phyloP scores from a whole-genome alignment of 495 filamentous ascomycete species.

The Hyaloscypha hepaticicola region DNA sequence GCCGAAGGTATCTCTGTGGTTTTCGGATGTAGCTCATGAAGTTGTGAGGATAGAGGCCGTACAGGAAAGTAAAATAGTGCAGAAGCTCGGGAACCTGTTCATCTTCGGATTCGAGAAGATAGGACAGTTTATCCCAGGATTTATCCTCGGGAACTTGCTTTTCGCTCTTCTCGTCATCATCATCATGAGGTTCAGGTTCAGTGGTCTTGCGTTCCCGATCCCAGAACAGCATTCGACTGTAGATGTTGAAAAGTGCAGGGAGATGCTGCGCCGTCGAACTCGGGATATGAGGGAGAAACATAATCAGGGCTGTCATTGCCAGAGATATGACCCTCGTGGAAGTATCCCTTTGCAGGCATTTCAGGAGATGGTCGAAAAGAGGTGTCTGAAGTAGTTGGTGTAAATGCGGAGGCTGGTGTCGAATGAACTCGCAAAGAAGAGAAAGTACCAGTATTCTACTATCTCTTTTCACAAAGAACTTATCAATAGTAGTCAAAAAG shows the following conservation, averaged over 20 bases:
- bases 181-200: conserved; percentile 1
- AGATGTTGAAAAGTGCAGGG: conserved; percentile 71
- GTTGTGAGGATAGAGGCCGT: conserved; percentile 77
- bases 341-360: conserved; percentile 69
- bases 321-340: conserved; percentile 66
- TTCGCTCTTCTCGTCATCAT: conserved; percentile 23
- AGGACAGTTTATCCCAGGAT: conserved; percentile 60
- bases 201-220: conserved; percentile 43
- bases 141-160: conserved; percentile 11
- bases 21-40: conserved; percentile 76
- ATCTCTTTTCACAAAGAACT: conserved; percentile 57
- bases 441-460: conserved; percentile 56
- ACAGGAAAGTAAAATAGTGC: conserved; percentile 76
- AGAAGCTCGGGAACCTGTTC: conserved; percentile 66
- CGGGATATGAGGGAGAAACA: conserved; percentile 75
- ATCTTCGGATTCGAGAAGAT: conserved; percentile 56
- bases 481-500: conserved; percentile 58
- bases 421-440: conserved; percentile 63
- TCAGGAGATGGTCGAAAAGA: conserved; percentile 63
- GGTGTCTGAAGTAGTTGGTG: conserved; percentile 65
- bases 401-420: conserved; percentile 67
- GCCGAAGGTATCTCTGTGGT: conserved; percentile 66
- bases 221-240: conserved; percentile 73
- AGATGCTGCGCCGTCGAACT: conserved; percentile 60
- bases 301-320: conserved; percentile 64